A percentile compares a stretch with the other conserved stretches of the same genome.
These are phyloP conservation scores for Sporothrix humicola DNA, from an alignment of 2,329 filamentous ascomycete species.

Conservation along the genomic window DNA sequence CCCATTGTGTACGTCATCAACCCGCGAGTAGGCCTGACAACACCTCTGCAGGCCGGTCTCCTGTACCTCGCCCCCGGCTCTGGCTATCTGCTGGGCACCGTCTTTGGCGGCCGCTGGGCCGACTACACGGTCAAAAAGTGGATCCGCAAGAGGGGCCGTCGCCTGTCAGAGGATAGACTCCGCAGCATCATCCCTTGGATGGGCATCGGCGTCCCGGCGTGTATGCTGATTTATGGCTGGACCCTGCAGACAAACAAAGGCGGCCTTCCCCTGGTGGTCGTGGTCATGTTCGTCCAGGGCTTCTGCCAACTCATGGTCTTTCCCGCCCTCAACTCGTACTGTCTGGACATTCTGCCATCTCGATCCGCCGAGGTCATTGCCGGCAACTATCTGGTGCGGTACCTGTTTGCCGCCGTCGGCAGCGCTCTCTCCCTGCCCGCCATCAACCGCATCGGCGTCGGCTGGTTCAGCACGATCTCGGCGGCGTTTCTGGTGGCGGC, in stretches of 20 bases:
- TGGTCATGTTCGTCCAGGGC: conserved; percentile 33
- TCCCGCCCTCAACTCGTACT: conserved; percentile 29
- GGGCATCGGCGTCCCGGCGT: conserved; percentile 48
- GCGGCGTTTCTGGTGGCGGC: background rate
- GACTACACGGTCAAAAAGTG: conserved; percentile 67
- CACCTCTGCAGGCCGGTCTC: conserved; percentile 66
- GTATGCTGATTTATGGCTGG: conserved; percentile 35
- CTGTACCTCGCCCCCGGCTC: conserved; percentile 73
- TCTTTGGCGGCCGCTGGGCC: conserved; percentile 70
- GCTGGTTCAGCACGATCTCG: conserved; percentile 63
- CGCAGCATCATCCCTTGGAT: conserved; percentile 65
- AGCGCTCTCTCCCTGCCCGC: conserved; percentile 75
- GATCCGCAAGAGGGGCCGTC: conserved; percentile 60
- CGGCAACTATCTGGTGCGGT: conserved; percentile 78
- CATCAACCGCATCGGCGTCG: conserved; percentile 73
- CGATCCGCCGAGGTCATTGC: conserved; percentile 74
- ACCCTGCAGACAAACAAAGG: conserved; percentile 24
- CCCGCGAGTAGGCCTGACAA: conserved; percentile 67
- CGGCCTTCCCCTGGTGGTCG: conserved; percentile 22
- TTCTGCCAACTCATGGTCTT: conserved; percentile 32
- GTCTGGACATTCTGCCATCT: conserved; percentile 69
- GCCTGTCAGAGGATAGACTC: conserved; percentile 74
- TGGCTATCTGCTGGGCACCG: conserved; percentile 69
- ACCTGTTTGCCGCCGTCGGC: conserved; percentile 72
- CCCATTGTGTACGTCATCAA: conserved; percentile 73